These are phyloP conservation scores for Hypoxylon fuscum DNA, from an alignment of 495 filamentous ascomycete genomes.

Conservation along the genomic window DNA sequence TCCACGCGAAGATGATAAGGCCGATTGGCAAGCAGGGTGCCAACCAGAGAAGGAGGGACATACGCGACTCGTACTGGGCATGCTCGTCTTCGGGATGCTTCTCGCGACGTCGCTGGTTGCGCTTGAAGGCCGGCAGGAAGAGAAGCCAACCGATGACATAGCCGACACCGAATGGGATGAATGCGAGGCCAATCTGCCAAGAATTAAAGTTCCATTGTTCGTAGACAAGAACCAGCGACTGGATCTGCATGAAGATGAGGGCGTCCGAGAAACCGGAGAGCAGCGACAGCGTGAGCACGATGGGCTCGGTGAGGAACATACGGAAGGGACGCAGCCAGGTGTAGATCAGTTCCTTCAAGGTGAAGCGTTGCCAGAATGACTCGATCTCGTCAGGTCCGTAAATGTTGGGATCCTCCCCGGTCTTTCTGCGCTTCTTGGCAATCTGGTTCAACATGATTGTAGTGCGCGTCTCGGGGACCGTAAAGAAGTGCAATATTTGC, in stretches of 20 bases:
- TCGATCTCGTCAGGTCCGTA: conserved; percentile 71
- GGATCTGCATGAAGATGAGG: conserved; percentile 83
- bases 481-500: conserved; percentile 71
- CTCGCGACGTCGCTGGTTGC: conserved; percentile 62
- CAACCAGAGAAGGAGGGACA: conserved; percentile 67
- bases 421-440: conserved; percentile 69
- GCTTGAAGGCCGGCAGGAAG: conserved; percentile 70
- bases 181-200: conserved; percentile 66
- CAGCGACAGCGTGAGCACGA: conserved; percentile 75
- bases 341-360: conserved; percentile 61
- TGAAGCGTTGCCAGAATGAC: conserved; percentile 60
- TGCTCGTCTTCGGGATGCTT: conserved; percentile 65
- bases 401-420: conserved; percentile 61
- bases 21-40: conserved; percentile 73
- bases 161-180: conserved; percentile 70
- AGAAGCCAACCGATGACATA: conserved; percentile 70
- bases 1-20: conserved; percentile 75
- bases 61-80: conserved; percentile 66
- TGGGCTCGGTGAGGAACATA: conserved; percentile 81
- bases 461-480: conserved; percentile 74
- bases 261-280: conserved; percentile 81
- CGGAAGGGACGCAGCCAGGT: conserved; percentile 78
- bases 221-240: conserved; percentile 72
- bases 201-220: conserved; percentile 68
- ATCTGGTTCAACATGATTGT: conserved; percentile 73